Base-by-base conservation (phyloP, 768 basidiomycete species). In the Russula griseocarnosa region DNA sequence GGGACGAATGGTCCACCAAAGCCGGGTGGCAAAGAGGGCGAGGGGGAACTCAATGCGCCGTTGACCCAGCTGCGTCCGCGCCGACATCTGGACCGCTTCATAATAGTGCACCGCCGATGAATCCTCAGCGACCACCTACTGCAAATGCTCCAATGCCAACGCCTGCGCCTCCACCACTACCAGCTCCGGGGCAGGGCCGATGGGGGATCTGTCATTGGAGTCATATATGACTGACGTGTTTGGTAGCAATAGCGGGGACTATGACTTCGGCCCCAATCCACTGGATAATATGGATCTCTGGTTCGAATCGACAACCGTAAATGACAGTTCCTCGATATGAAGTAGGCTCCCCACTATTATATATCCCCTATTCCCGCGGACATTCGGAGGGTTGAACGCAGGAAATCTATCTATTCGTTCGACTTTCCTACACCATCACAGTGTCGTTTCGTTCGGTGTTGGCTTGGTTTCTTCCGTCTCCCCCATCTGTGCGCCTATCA, bases 1-100 rank as follows among this genome's bases (percentile, higher is more conserved):
- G 57, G 59, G 7, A 70, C 66, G 63, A 51, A 40, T 44, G 66
- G 66, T 18, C 66, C 62, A 36, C 56, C 26, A 22, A 69, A 69
- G 57, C 55, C 44, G 1, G 58, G 58, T 22, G 46, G 24, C 20
- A 66, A 69, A 47, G 55, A 62, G 22, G 61, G 58, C 13, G 60
- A 60, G n/a, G 60, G 59, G 11, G 69, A 69, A 13, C 56, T 57
- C 14, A 61, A 52, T 26, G 20, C 49, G 24, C 30, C 62, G 22
- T 4, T 47, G 22, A 60, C 52, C 57, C 63, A 49, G 32, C 62
- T 1, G 42, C 38, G 22, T 38, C 69, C 5, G 57, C 56, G 18
- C 52, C 67, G 16, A 62, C 65, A 28, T 62, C 65, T 11, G 55
- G 58, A n/a, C 57, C 68, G 20, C 66, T 56, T 58, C 68, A 66